Evolutionary conservation across 768 basidiomycete species (phyloP).

Genomic region (Imleria badia): DNA sequence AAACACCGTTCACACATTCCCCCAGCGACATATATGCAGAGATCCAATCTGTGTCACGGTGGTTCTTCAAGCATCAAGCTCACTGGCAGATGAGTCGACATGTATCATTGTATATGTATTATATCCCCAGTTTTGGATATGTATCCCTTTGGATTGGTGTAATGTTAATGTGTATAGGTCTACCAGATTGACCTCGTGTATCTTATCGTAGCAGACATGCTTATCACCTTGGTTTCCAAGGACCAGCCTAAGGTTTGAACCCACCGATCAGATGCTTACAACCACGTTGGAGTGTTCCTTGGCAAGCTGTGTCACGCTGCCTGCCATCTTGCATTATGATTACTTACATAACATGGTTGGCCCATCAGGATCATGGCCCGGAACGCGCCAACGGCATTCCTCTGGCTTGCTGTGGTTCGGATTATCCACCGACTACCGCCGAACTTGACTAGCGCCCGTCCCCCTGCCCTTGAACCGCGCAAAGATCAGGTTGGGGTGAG

Average conservation of each 20-base stretch:
- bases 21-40: background rate
- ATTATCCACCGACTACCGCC: too few relatives aligned
- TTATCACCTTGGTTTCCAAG: slow-evolving; percentile 6
- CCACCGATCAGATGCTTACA: too few relatives aligned
- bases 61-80: too few relatives aligned
- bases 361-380: too few relatives aligned
- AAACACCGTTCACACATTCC: background rate
- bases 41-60: slow-evolving; percentile 3
- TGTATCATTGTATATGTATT: background rate
- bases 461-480: too few relatives aligned
- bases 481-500: too few relatives aligned
- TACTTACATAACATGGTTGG: too few relatives aligned
- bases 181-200: slow-evolving; percentile 11
- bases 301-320: slow-evolving; percentile 28
- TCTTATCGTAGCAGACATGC: background rate
- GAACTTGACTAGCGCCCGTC: background rate
- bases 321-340: too few relatives aligned
- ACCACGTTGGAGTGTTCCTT: slow-evolving; percentile 16
- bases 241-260: too few relatives aligned
- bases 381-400: too few relatives aligned
- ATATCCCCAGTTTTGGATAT: background rate
- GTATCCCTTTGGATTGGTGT: background rate
- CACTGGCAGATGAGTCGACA: too few relatives aligned
- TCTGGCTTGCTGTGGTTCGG: too few relatives aligned
- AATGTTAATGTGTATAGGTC: background rate